Percentiles rank a stretch among this genome's conserved stretches.
These are phyloP conservation scores for Tephrocybe sp. DNA, from an alignment of 768 basidiomycete species.

Conservation along the genomic window DNA sequence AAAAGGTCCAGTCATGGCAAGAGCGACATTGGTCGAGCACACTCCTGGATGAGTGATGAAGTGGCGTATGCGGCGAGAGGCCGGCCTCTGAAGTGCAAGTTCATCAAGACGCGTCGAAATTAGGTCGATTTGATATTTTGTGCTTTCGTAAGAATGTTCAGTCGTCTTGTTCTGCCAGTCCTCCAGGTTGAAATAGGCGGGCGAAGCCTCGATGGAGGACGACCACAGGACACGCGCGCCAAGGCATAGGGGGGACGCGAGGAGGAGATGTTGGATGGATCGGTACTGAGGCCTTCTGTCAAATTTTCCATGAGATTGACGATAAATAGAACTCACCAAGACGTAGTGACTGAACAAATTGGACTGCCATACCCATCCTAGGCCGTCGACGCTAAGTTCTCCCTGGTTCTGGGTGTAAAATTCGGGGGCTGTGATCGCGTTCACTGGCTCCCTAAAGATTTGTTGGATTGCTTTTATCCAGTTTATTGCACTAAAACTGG, in stretches of 20 bases:
- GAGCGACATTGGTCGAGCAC: constrained; percentile 59
- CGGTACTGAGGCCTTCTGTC: constrained; percentile 51
- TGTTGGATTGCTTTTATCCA: constrained; percentile 46
- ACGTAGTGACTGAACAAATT: constrained; percentile 82
- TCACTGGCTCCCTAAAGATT: constrained; percentile 40
- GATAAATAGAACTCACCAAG: constrained; percentile 40
- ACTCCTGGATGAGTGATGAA: constrained; percentile 70
- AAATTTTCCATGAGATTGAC: background rate
- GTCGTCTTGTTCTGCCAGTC: constrained; percentile 74
- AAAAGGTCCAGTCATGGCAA: constrained; percentile 41
- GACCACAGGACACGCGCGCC: constrained; percentile 74
- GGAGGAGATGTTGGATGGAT: constrained; percentile 50
- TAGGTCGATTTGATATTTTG: constrained; percentile 79
- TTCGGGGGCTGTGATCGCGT: constrained; percentile 48
- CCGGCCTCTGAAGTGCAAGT: constrained; percentile 27
- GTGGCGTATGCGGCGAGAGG: constrained; percentile 44
- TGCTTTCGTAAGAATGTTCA: constrained; percentile 60
- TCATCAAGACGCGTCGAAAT: constrained; percentile 54
- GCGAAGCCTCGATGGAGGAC: constrained; percentile 65
- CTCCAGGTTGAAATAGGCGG: constrained; percentile 49
- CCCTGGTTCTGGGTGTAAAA: constrained; percentile 60
- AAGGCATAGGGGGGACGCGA: constrained; percentile 36
- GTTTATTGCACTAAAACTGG: constrained; percentile 52
- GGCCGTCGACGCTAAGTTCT: constrained; percentile 59
- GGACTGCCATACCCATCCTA: constrained; percentile 83